phyloP scores from a whole-genome alignment of 2,329 filamentous ascomycete genomes.

The Phialocephala sp. region DNA sequence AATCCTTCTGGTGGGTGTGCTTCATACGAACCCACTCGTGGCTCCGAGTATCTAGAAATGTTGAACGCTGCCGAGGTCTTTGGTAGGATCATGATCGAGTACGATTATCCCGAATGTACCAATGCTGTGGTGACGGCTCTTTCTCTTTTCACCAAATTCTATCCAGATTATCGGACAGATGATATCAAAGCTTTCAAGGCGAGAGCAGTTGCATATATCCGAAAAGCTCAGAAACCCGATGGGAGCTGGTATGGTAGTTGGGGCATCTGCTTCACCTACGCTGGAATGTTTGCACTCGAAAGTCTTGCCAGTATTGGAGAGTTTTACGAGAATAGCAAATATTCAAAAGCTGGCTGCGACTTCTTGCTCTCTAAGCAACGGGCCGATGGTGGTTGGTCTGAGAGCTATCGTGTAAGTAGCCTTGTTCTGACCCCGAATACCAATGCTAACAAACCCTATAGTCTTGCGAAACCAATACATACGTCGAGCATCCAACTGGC shows the following conservation, averaged over 20 bases:
- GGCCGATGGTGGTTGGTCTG: conserved; percentile 93
- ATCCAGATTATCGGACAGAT: conserved; percentile 76
- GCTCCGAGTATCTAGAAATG: conserved; percentile 77
- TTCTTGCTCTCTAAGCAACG: conserved; percentile 87
- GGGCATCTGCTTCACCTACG: conserved; percentile 98
- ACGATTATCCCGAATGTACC: conserved; percentile 97
- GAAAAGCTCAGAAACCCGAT: conserved; percentile 75
- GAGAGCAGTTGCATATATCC: conserved; percentile 82
- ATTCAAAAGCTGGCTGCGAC: conserved; percentile 77
- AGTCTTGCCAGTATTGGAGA: conserved; percentile 83
- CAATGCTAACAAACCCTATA: conserved; percentile 42
- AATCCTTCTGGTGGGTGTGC: conserved; percentile 85
- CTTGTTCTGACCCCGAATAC: neutral
- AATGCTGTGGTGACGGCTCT: conserved; percentile 91
- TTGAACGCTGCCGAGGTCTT: conserved; percentile 98
- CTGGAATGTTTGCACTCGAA: conserved; percentile 94
- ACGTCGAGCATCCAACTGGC: conserved; percentile 73
- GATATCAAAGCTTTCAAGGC: conserved; percentile 78
- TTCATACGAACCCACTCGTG: conserved; percentile 86
- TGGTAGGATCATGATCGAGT: conserved; percentile 96
- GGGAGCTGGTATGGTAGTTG: conserved; percentile 98
- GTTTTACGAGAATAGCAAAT: conserved; percentile 74
- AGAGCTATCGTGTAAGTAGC: conserved; percentile 75
- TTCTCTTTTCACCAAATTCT: conserved; percentile 79
- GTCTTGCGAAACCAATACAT: conserved; percentile 79